These are phyloP conservation scores for Lumnitzera littorea DNA, from an alignment of 345 rosid genomes.

Conservation along the genomic window DNA sequence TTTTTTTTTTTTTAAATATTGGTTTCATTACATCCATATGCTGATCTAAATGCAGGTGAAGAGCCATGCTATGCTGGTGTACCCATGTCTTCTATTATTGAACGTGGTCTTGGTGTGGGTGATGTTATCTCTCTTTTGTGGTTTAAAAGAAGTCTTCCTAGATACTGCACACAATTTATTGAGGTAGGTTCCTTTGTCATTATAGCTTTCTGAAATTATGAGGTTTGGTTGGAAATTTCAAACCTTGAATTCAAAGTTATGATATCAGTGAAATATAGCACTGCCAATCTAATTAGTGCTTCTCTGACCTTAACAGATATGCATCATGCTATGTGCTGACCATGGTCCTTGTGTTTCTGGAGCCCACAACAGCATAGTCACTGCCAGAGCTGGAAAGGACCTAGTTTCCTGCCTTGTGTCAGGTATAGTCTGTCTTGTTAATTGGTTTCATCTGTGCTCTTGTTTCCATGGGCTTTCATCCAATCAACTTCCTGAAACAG, in stretches of 20 bases:
- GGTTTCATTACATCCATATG: conserved; percentile 7
- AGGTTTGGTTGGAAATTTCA: not conserved
- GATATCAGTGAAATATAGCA: not conserved
- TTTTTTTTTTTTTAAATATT: not conserved
- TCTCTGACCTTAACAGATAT: conserved; percentile 49
- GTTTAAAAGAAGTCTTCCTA: conserved; percentile 98
- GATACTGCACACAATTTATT: conserved; percentile 85
- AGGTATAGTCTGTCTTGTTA: conserved; percentile 27
- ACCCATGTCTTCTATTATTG: conserved; percentile 95
- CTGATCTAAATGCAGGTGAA: conserved; percentile 48
- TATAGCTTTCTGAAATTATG: not conserved
- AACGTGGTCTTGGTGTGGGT: conserved; percentile 87
- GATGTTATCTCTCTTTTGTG: conserved; percentile 94
- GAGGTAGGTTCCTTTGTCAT: conserved; percentile 42
- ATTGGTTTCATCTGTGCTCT: not conserved
- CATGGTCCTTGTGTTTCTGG: conserved; percentile 98
- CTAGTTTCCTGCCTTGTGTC: conserved; percentile 95
- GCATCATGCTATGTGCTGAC: conserved; percentile 96
- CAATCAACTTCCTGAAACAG: conserved; percentile 29
- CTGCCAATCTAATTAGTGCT: conserved; percentile 4
- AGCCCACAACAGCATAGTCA: conserved; percentile 92
- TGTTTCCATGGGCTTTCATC: not conserved
- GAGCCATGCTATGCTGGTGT: conserved; percentile 99
- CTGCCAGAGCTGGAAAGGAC: conserved; percentile 99
- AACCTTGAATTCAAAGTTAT: not conserved